Evolutionary conservation across 2,329 filamentous ascomycete genomes (phyloP).

Genomic region (Periconia digitata): DNA sequence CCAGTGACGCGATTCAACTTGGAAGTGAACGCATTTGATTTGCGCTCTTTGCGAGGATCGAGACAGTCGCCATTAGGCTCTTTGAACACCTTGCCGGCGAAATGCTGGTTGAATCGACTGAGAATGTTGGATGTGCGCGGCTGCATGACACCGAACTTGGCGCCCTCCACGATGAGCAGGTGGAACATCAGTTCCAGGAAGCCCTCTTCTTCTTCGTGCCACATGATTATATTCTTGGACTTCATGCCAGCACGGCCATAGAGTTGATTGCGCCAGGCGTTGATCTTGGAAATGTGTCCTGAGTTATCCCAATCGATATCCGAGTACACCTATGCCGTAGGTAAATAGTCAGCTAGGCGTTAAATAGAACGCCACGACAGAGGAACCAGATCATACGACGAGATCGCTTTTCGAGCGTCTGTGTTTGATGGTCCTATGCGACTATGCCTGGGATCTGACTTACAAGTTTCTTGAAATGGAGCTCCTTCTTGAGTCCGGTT

Average conservation of each 20-base stretch:
- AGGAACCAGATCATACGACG: no score
- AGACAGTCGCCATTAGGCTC: constrained; percentile 3
- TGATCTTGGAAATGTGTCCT: constrained; percentile 22
- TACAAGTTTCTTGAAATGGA: constrained; percentile 21
- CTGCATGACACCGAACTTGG: constrained; percentile 10
- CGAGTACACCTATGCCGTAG: no score
- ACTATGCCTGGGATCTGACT: no score
- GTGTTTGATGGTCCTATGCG: no score
- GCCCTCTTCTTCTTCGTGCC: constrained; percentile 18
- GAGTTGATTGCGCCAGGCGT: constrained; percentile 26
- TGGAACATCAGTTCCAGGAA: constrained; percentile 24
- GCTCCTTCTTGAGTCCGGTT: constrained; percentile 9
- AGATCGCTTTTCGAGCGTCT: no score
- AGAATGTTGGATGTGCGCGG: constrained; percentile 7
- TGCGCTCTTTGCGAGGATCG: constrained; percentile 5
- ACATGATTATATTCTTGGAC: constrained; percentile 14
- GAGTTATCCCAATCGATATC: constrained; percentile 21
- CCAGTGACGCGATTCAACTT: constrained; percentile 19
- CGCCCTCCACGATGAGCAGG: constrained; percentile 15
- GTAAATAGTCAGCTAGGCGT: no score
- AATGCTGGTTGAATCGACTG: constrained; percentile 19
- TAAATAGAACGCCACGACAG: no score
- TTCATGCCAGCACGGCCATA: constrained; percentile 23
- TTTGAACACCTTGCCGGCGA: constrained; percentile 7
- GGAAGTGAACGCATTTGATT: constrained; percentile 14